phyloP scores from a whole-genome alignment of 345 rosid species.

The Arabis alpina region DNA sequence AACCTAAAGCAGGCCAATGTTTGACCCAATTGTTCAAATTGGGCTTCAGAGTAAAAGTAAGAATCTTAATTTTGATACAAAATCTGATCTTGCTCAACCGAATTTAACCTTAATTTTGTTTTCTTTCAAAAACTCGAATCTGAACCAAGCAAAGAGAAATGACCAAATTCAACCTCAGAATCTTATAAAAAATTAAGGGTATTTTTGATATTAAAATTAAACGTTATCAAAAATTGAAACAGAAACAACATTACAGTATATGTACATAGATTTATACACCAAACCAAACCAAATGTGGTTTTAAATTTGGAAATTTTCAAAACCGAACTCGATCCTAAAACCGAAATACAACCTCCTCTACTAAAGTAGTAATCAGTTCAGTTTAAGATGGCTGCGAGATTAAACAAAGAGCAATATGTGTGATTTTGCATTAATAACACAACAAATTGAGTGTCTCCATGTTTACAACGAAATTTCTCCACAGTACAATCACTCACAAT shows the following conservation, averaged over 20 bases:
- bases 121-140: not conserved
- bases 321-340: not conserved
- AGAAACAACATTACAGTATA: not conserved
- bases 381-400: not conserved
- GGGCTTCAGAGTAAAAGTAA: not conserved
- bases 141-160: not conserved
- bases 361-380: too few species aligned
- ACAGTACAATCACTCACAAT: slow-evolving; percentile 32
- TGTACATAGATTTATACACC: not conserved
- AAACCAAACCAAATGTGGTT: not conserved
- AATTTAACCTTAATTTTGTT: not conserved
- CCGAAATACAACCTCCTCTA: too few species aligned
- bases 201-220: not conserved
- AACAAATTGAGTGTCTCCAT: slow-evolving; percentile 13
- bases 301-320: not conserved
- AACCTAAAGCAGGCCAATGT: not conserved
- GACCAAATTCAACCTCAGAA: not conserved
- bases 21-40: slow-evolving; percentile 7
- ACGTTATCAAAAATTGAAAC: not conserved
- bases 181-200: not conserved
- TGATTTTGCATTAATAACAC: slow-evolving; percentile 29
- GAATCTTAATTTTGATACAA: not conserved
- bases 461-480: slow-evolving; percentile 25
- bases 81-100: not conserved
- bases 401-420: slow-evolving; percentile 34